phyloP scores from a whole-genome alignment of 2,329 filamentous ascomycete genomes.

The Cytospora leucostoma region DNA sequence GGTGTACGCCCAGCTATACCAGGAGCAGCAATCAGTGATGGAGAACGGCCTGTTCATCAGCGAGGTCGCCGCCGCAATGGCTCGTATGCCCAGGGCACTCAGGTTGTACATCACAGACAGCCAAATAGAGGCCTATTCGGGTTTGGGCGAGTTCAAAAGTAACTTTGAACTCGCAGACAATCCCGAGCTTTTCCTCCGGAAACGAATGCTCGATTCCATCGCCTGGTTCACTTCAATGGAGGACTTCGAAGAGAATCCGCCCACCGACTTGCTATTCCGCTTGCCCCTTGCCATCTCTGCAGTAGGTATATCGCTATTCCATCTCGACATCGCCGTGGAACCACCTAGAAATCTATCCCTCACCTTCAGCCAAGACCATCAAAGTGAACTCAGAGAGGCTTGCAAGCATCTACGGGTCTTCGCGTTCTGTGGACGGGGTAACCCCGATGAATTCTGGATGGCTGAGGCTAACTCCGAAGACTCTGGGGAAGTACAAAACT shows the following conservation, averaged over 20 bases:
- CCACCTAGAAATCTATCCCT: neutral
- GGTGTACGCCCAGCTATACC: neutral
- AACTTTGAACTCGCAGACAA: slow-evolving; percentile 3
- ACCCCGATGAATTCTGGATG: neutral
- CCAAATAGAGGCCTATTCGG: neutral
- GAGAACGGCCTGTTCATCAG: neutral
- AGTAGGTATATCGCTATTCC: neutral
- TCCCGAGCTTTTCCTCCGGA: neutral
- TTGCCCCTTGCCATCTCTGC: neutral
- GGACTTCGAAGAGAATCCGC: neutral
- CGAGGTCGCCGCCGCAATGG: neutral
- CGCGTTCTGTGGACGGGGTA: neutral
- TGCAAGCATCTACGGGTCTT: neutral
- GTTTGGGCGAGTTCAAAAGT: neutral
- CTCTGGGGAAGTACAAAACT: neutral
- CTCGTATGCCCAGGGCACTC: neutral
- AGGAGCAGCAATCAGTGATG: slow-evolving; percentile 2
- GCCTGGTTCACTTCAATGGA: slow-evolving; percentile 1
- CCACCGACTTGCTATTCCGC: neutral
- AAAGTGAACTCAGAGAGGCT: neutral
- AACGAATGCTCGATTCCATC: neutral
- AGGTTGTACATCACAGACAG: neutral
- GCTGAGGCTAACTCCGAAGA: neutral
- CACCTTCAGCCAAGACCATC: neutral
- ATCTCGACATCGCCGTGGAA: neutral